Conservation (phyloP, 106 monocot genomes). For the Iris macrosiphon region DNA sequence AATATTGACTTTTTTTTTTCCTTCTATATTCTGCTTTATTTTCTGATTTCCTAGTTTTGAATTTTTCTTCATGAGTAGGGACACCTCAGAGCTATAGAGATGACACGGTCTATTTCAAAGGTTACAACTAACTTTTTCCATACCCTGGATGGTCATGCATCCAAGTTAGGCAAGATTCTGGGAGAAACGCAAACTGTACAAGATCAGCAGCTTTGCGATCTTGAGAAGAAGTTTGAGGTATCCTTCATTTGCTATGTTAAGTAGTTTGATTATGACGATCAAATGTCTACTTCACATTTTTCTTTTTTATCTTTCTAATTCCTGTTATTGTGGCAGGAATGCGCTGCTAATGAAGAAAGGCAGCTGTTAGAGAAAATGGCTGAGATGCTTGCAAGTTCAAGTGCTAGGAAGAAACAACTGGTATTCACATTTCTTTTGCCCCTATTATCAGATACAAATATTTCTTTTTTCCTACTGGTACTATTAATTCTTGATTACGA, state of each 20-base stretch:
- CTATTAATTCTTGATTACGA: no score
- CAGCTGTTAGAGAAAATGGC: constrained; percentile 82
- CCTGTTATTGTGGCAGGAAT: constrained; percentile 42
- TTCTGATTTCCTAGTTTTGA: no score
- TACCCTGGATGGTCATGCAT: constrained; percentile 65
- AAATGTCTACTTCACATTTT: not conserved
- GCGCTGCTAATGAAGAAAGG: constrained; percentile 85
- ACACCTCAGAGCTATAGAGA: constrained; percentile 65
- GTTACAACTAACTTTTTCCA: constrained; percentile 74
- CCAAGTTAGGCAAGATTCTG: constrained; percentile 71
- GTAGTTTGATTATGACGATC: not conserved
- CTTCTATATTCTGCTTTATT: not conserved
- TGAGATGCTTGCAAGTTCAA: constrained; percentile 86
- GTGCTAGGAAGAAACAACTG: constrained; percentile 72
- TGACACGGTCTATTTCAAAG: constrained; percentile 74
- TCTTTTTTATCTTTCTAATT: not conserved
- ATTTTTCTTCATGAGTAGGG: constrained; percentile 35
- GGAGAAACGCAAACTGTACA: constrained; percentile 76
- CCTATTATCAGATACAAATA: not conserved
- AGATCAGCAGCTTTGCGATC: constrained; percentile 67
- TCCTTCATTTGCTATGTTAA: not conserved
- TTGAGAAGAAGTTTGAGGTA: constrained; percentile 98
- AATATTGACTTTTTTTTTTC: not conserved
- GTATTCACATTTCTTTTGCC: constrained; percentile 24
- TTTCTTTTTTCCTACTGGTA: not conserved